Evolutionary conservation across 495 filamentous ascomycete genomes (phyloP).

Genomic region (Mycothermus thermophilus): DNA sequence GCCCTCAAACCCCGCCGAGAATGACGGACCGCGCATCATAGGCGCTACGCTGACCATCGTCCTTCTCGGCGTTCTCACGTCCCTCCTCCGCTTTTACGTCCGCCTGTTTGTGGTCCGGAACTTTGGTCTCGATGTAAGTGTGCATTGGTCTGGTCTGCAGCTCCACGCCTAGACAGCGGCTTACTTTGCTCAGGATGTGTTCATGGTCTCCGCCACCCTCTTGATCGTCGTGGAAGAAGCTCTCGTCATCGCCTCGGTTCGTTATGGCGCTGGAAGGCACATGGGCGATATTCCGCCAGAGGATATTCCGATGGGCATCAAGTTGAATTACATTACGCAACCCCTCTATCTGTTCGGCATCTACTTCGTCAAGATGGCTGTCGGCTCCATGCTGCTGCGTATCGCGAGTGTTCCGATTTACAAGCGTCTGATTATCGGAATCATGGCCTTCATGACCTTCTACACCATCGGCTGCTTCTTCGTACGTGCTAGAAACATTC

Average conservation of each 20-base stretch:
- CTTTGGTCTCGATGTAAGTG: constrained; percentile 34
- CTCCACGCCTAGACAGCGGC: too few species aligned
- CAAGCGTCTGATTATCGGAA: constrained; percentile 20
- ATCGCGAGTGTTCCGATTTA: constrained; percentile 20
- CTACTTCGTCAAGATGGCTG: too few species aligned
- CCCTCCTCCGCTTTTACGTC: constrained; percentile 31
- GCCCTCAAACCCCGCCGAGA: constrained; percentile 18
- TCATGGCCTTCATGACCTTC: constrained; percentile 24
- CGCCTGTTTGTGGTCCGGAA: constrained; percentile 30
- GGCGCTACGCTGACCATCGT: constrained; percentile 26
- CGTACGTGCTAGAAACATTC: too few species aligned
- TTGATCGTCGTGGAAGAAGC: too few species aligned
- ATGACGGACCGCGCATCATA: constrained; percentile 30
- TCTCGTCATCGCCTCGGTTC: too few species aligned
- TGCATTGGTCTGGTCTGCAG: too few species aligned
- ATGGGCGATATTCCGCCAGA: too few species aligned
- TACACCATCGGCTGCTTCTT: constrained; percentile 28
- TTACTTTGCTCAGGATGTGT: constrained; percentile 8
- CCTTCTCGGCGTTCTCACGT: constrained; percentile 16
- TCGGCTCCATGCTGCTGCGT: too few species aligned
- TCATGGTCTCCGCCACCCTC: constrained; percentile 16
- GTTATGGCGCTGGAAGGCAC: too few species aligned
- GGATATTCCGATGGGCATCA: too few species aligned
- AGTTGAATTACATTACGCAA: too few species aligned
- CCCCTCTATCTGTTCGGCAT: too few species aligned